Evolutionary conservation across 2,329 filamentous ascomycete species (phyloP).

Genomic region (Pseudopyrenochaeta lycopersici): DNA sequence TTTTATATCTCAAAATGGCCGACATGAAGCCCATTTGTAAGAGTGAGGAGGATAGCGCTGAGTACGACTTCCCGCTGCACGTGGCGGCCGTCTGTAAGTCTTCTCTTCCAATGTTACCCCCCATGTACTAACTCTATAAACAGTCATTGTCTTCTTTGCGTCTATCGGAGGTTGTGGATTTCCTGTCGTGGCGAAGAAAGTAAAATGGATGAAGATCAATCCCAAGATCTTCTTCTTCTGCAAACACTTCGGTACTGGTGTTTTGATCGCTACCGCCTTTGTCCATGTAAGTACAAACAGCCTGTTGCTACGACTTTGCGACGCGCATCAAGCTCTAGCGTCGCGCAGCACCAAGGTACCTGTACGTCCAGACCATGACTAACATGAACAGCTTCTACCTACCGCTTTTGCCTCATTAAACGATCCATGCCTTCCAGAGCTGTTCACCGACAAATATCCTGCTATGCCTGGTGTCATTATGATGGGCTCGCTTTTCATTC

Average conservation of each 20-base stretch:
- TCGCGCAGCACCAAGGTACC: too few species aligned
- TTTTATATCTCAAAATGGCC: constrained; percentile 30
- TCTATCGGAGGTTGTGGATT: constrained; percentile 50
- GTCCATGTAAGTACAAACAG: constrained; percentile 64
- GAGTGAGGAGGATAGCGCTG: constrained; percentile 36
- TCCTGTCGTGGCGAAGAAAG: constrained; percentile 57
- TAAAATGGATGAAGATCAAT: constrained; percentile 67
- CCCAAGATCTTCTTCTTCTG: constrained; percentile 68
- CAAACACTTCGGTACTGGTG: constrained; percentile 75
- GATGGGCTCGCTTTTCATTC: constrained; percentile 68
- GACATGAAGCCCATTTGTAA: constrained; percentile 45
- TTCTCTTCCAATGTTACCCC: neutral
- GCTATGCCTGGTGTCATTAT: constrained; percentile 71
- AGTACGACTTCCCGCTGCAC: constrained; percentile 49
- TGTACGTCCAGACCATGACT: constrained; percentile 2
- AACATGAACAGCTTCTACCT: constrained; percentile 58
- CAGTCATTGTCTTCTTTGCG: constrained; percentile 50
- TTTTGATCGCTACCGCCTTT: constrained; percentile 86
- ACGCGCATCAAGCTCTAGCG: too few species aligned
- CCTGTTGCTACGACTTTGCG: too few species aligned
- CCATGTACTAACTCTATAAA: constrained; percentile 18
- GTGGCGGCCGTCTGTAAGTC: constrained; percentile 51
- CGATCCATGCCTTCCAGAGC: constrained; percentile 63
- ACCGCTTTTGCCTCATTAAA: constrained; percentile 64
- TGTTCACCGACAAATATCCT: constrained; percentile 68